A percentile compares a stretch with the other conserved stretches of the same genome.
These are phyloP conservation scores for Pichia sp. DNA, from an alignment of 1,139 yeast genomes.

Conservation along the genomic window DNA sequence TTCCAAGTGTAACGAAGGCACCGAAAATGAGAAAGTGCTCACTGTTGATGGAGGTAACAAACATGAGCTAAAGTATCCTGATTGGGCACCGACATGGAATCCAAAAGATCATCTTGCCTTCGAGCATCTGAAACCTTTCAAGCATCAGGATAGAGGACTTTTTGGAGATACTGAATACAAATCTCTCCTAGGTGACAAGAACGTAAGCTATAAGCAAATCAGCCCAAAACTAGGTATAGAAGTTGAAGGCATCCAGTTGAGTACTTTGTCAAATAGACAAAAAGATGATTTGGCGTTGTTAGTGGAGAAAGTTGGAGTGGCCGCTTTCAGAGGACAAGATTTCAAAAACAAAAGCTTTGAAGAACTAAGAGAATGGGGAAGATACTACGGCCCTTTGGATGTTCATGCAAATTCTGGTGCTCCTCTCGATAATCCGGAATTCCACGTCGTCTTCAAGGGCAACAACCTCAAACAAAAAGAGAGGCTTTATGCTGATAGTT, in stretches of 20 bases:
- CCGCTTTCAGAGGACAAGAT: slow-evolving; percentile 63
- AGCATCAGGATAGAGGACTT: slow-evolving; percentile 50
- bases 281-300: slow-evolving; percentile 62
- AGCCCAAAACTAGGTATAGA: slow-evolving; percentile 69
- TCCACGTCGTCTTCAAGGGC: slow-evolving; percentile 57
- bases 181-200: slow-evolving; percentile 45
- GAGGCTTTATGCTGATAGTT: slow-evolving; percentile 36
- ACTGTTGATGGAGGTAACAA: neutral
- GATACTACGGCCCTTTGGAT: slow-evolving; percentile 65
- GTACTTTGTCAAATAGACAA: slow-evolving; percentile 46
- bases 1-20: neutral
- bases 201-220: slow-evolving; percentile 32
- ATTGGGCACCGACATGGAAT: slow-evolving; percentile 44
- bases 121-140: slow-evolving; percentile 38
- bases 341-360: slow-evolving; percentile 53
- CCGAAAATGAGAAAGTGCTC: neutral
- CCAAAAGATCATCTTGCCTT: slow-evolving; percentile 31
- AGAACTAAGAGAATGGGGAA: slow-evolving; percentile 51
- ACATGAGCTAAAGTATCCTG: slow-evolving; percentile 13
- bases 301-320: slow-evolving; percentile 61
- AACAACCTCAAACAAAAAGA: slow-evolving; percentile 41
- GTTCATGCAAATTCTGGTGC: slow-evolving; percentile 70
- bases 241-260: slow-evolving; percentile 53
- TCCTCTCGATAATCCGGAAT: slow-evolving; percentile 53
- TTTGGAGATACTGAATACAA: slow-evolving; percentile 52